Conservation (phyloP, 768 basidiomycete species). For the Suillus discolor region DNA sequence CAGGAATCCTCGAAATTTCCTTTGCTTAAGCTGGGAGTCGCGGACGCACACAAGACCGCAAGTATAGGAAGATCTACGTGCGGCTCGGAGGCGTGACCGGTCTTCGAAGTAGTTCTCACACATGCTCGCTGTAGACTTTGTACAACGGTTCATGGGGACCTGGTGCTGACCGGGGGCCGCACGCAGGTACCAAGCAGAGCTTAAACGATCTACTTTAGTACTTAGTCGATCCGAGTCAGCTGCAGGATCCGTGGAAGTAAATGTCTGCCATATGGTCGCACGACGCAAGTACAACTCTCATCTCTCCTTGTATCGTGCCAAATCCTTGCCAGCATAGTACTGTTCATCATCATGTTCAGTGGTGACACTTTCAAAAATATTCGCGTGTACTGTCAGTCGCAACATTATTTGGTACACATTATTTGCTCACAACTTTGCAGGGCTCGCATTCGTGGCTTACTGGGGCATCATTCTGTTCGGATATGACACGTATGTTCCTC, state of each 20-base stretch:
- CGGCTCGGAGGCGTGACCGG: no score
- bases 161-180: not conserved
- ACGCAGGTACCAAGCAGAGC: not conserved
- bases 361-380: slow-evolving; percentile 46
- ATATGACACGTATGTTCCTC: slow-evolving; percentile 62
- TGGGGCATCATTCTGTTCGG: slow-evolving; percentile 86
- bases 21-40: no score
- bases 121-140: no score
- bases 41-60: no score
- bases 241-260: not conserved
- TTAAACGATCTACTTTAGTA: not conserved
- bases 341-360: slow-evolving; percentile 6
- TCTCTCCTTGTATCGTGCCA: not conserved
- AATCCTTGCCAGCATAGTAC: not conserved
- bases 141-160: not conserved
- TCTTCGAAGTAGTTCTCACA: no score
- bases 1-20: no score
- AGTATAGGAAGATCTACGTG: no score
- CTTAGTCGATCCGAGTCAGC: not conserved
- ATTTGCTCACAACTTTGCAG: slow-evolving; percentile 33
- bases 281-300: not conserved
- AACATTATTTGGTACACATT: no score
- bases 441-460: slow-evolving; percentile 73
- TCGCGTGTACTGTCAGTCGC: slow-evolving; percentile 62
- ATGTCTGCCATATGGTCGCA: not conserved